Base-by-base conservation (phyloP, 768 basidiomycete species). In the Boletus subparvulus region DNA sequence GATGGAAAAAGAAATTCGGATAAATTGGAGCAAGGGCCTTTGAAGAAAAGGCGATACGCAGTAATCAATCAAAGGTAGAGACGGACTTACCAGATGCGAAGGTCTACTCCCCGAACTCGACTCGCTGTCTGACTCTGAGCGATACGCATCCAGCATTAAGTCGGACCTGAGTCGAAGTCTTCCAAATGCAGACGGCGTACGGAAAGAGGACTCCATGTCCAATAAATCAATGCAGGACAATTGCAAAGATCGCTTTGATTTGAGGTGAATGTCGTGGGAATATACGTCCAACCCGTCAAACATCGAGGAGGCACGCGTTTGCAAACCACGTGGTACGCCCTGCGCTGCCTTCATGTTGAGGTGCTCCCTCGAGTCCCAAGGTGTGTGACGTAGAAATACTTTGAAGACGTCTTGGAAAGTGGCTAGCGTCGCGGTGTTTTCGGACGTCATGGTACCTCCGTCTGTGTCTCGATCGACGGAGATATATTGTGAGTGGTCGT, bases 201-300 rank as follows among this genome's bases (percentile, higher is more conserved):
- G 60, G 19, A 61, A 56, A 24, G 65, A 55, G 10, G 65, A 54
- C 43, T 63, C 60, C 39, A 54, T 48, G 21, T 72, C 66, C 35
- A 69, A 26, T n/a, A 61, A 16, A 46, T 69, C 65, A 1, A 54
- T 54, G 52, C 48, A 59, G 1, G 70, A 65, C 24, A 63, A 42
- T 12, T 57, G 68, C 37, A 66, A n/a, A 6, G 64, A 62, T 46
- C 63, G 58, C 30, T 55, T 59, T 9, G 60, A 19, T 45, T 58
- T 65, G 17, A 52, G 0, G 4, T 60, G 59, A 28, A 64, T 35
- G 12, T 70, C 70, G 37, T 68, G 72, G 11, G 65, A 66, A 50
- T 67, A 69, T 3, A 73, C 52, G 45, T 72, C 72, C 43, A 69
- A 43, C 30, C 70, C 69, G 36, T 69, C 72, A 50, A 67, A 60